A percentile compares a stretch with the other conserved stretches of the same genome.
phyloP scores from a whole-genome alignment of 2,329 filamentous ascomycete species.

The Dactylella cylindrospora region DNA sequence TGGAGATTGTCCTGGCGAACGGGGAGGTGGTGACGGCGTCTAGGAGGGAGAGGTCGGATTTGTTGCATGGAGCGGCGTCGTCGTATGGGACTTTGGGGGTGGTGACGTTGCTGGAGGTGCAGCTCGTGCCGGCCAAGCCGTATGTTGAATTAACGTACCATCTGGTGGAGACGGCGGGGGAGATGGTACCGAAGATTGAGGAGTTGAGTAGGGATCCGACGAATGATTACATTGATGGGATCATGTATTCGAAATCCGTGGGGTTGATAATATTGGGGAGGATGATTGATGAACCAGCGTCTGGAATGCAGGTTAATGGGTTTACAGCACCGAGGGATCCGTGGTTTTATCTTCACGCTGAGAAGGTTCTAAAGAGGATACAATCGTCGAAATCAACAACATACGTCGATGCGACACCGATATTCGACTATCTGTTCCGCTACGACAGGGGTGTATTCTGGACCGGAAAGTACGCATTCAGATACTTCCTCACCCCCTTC shows the following conservation, averaged over 20 bases:
- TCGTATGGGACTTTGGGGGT: slow-evolving; percentile 65
- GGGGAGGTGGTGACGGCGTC: slow-evolving; percentile 60
- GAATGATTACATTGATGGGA: slow-evolving; percentile 69
- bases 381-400: slow-evolving; percentile 43
- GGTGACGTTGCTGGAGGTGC: slow-evolving; percentile 63
- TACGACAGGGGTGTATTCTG: slow-evolving; percentile 72
- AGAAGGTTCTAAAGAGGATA: slow-evolving; percentile 54
- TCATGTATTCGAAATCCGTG: slow-evolving; percentile 61
- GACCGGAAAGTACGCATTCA: slow-evolving; percentile 64
- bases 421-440: slow-evolving; percentile 69
- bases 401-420: slow-evolving; percentile 60
- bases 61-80: slow-evolving; percentile 63
- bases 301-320: slow-evolving; percentile 51
- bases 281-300: slow-evolving; percentile 57
- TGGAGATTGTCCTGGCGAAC: slow-evolving; percentile 65
- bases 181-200: slow-evolving; percentile 57
- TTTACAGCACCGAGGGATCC: slow-evolving; percentile 65
- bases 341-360: slow-evolving; percentile 73
- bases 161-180: slow-evolving; percentile 50
- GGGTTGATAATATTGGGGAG: slow-evolving; percentile 65
- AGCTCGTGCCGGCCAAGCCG: slow-evolving; percentile 58
- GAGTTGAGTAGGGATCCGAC: slow-evolving; percentile 55
- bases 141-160: slow-evolving; percentile 66
- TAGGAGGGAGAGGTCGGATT: slow-evolving; percentile 56
- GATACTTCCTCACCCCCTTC: slow-evolving; percentile 67